Evolutionary conservation across 2,329 filamentous ascomycete species (phyloP), one percentile per base, ranked within the genome.

Genomic region (Aspergillus quadricinctus): DNA sequence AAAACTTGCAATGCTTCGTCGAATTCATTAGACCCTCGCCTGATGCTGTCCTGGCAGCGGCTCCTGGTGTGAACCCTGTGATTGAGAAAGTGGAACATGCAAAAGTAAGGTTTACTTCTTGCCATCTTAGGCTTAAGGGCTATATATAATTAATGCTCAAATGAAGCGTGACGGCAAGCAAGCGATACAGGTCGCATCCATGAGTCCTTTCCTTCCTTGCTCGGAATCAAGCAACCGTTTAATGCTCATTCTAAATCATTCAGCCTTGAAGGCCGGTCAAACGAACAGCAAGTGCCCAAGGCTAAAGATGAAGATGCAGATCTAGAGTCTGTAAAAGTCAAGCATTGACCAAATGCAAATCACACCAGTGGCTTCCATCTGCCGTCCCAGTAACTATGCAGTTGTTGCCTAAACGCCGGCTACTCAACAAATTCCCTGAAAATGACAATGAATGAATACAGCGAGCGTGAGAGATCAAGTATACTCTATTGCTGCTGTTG

Each of bases 401-500:
- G 40, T 46, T 46, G 23, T 23, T 23, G 21, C 43, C 43, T 46
- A 7, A 46, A 46, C 43, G 21, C 43, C 43, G 11, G 21, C 23
- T 46, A 23, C 43, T 46, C 23, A 46, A 46, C 23, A 14, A 25
- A 46, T 14, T 27, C 21, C 25, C 43, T 46, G 17, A 46, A 17
- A 28, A 14, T 23, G 40, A 41, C 21, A 51, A 41, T 37, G 35
- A 48, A 25, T 1, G 31, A 40, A 23, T 3, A 27, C 3, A 14
- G 11, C 6, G 11, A 23, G 11, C 21, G 19, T 23, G 43, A 14
- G 10, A 14, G 11, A 46, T 11, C 23, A 46, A 46, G 19, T 46
- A 23, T 46, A 17, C 11, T 27, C 43, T 46, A 46, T 46, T 46
- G 43, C 23, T 46, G 19, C 40, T 43, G 43, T 23, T 62, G 57